phyloP scores from a whole-genome alignment of 345 rosid genomes.

The Populus deltoides region DNA sequence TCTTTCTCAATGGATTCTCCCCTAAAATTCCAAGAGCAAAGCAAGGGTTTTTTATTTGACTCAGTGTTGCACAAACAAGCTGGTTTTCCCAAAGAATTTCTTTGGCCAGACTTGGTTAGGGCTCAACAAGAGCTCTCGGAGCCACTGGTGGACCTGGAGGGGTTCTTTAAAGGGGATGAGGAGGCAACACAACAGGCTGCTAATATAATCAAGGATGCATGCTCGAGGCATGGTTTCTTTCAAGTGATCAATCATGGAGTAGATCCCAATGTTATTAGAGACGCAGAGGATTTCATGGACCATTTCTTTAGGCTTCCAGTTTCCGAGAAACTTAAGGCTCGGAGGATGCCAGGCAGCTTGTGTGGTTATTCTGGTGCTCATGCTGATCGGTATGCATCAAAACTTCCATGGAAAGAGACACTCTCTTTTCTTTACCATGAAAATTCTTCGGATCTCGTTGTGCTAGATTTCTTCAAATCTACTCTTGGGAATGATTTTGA shows the following conservation, averaged over 20 bases:
- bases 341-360: conserved; percentile 12
- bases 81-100: conserved; percentile 13
- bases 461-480: not conserved
- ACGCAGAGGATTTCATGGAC: conserved; percentile 23
- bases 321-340: conserved; percentile 14
- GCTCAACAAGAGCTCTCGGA: conserved; percentile 13
- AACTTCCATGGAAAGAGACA: conserved; percentile 25
- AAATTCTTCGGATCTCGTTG: not conserved
- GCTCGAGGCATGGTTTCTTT: conserved; percentile 17
- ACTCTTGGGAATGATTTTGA: conserved; percentile 15
- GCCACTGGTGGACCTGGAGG: conserved; percentile 15
- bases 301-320: conserved; percentile 14
- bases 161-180: conserved; percentile 12
- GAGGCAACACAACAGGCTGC: conserved; percentile 8
- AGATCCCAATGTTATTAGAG: not conserved
- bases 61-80: too few species aligned
- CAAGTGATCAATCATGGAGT: conserved; percentile 21
- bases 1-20: too few species aligned
- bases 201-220: conserved; percentile 13
- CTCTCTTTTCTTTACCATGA: conserved; percentile 14
- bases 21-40: too few species aligned
- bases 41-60: too few species aligned
- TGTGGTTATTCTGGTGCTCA: conserved; percentile 20
- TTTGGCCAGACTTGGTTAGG: conserved; percentile 13
- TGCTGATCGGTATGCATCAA: conserved; percentile 20